Evolutionary conservation across 441 rosid genomes (phyloP).

Genomic region (Adansonia rubrostipa): DNA sequence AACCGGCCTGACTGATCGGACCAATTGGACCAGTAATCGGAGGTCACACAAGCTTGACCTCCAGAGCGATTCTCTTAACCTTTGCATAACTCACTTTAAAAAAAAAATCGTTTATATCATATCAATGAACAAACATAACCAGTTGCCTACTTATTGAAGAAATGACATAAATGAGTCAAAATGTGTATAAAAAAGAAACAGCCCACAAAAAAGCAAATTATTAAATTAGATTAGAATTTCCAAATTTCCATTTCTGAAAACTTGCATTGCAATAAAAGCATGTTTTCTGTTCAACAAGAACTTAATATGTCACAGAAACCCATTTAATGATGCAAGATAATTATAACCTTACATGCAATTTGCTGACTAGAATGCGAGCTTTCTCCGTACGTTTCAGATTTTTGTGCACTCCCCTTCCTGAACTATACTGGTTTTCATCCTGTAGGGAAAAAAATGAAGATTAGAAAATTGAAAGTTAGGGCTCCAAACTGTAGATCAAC

Average conservation of each 20-base stretch:
- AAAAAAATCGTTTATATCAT: not conserved
- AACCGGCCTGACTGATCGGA: too few relatives aligned
- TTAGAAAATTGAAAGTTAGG: conserved; percentile 7
- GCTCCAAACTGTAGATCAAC: conserved; percentile 14
- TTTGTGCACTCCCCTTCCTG: conserved; percentile 90
- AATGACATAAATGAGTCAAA: not conserved
- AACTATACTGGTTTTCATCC: conserved; percentile 90
- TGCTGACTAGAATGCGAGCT: conserved; percentile 74
- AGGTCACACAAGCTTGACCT: too few relatives aligned
- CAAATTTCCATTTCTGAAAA: not conserved
- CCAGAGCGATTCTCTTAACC: too few relatives aligned
- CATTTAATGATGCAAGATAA: conserved; percentile 17
- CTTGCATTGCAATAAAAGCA: not conserved
- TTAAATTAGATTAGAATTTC: not conserved
- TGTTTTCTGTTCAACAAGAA: not conserved
- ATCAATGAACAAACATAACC: not conserved
- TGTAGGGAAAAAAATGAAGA: conserved; percentile 30
- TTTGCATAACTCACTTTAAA: too few relatives aligned
- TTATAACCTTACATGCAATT: conserved; percentile 65
- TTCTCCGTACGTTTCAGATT: conserved; percentile 91
- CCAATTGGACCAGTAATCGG: too few relatives aligned
- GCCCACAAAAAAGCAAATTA: not conserved
- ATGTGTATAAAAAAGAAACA: not conserved
- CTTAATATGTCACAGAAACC: not conserved
- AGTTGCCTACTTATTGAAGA: not conserved